Percentiles rank a stretch among this genome's conserved stretches.
These are phyloP conservation scores for Margaritispora aquatica DNA, from an alignment of 495 filamentous ascomycete species.

Conservation along the genomic window DNA sequence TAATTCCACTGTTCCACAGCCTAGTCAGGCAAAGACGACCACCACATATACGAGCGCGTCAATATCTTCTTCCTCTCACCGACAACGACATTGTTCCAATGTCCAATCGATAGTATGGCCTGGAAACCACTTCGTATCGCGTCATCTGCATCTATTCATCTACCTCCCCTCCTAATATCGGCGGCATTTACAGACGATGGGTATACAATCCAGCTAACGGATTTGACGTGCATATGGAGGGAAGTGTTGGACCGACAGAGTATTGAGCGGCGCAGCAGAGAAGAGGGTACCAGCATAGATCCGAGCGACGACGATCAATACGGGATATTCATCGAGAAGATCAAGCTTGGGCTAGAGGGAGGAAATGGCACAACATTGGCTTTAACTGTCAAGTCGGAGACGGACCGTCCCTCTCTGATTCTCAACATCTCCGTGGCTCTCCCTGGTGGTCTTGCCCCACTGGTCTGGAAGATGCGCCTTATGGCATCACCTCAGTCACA, in stretches of 20 bases:
- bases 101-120: constrained; percentile 3
- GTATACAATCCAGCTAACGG: constrained; percentile 75
- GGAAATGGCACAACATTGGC: constrained; percentile 27
- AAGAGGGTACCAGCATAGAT: constrained; percentile 73
- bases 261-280: constrained; percentile 60
- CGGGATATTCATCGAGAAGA: constrained; percentile 62
- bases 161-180: constrained; percentile 51
- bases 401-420: constrained; percentile 34
- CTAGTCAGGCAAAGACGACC: constrained; percentile 4
- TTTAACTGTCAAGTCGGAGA: constrained; percentile 15
- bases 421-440: constrained; percentile 55
- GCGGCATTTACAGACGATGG: constrained; percentile 41
- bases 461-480: constrained; percentile 64
- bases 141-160: constrained; percentile 4
- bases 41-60: not conserved
- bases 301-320: constrained; percentile 69
- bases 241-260: constrained; percentile 57
- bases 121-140: constrained; percentile 17
- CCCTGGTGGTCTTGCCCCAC: constrained; percentile 58
- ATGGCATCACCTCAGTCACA: constrained; percentile 44
- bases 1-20: constrained; percentile 8
- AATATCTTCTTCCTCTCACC: not conserved
- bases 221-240: constrained; percentile 80
- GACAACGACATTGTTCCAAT: not conserved
- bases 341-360: constrained; percentile 54